phyloP scores from a whole-genome alignment of 495 filamentous ascomycete genomes.

The Penicillium bovifimosum region DNA sequence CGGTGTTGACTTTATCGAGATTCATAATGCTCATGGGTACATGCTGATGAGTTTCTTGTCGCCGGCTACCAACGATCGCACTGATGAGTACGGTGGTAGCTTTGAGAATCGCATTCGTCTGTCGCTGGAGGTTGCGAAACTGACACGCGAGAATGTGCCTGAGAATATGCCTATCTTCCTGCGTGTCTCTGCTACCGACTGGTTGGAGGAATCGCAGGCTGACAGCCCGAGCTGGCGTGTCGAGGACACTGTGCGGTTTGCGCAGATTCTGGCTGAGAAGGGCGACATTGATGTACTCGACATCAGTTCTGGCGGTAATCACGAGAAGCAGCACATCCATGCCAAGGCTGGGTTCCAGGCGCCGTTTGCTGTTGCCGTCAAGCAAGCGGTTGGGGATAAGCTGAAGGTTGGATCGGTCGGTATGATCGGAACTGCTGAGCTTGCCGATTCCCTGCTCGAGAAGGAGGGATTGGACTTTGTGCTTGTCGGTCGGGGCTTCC shows the following conservation, averaged over 20 bases:
- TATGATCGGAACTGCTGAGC: conserved; percentile 50
- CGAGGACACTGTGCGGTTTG: conserved; percentile 51
- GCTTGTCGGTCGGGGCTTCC: conserved; percentile 59
- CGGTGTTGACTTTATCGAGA: conserved; percentile 54
- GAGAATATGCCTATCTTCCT: conserved; percentile 61
- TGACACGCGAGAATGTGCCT: conserved; percentile 50
- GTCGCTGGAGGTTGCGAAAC: conserved; percentile 50
- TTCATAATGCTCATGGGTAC: conserved; percentile 59
- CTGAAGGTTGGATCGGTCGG: conserved; percentile 57
- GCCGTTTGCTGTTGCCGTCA: conserved; percentile 52
- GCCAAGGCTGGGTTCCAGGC: conserved; percentile 57
- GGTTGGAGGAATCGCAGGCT: conserved; percentile 45
- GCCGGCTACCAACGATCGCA: conserved; percentile 54
- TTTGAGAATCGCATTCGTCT: conserved; percentile 58
- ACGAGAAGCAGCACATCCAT: conserved; percentile 51
- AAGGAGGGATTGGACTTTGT: conserved; percentile 54
- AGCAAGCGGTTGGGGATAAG: conserved; percentile 54
- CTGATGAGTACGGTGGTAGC: conserved; percentile 56
- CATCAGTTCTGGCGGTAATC: conserved; percentile 55
- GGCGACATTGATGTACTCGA: conserved; percentile 60
- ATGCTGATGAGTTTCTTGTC: conserved; percentile 59
- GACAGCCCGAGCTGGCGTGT: conserved; percentile 50
- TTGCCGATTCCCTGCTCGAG: conserved; percentile 52
- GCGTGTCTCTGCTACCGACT: conserved; percentile 55
- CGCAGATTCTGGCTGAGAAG: conserved; percentile 42